These are phyloP conservation scores for Plantago major DNA, from an alignment of 257 asterid genomes.

Conservation along the genomic window DNA sequence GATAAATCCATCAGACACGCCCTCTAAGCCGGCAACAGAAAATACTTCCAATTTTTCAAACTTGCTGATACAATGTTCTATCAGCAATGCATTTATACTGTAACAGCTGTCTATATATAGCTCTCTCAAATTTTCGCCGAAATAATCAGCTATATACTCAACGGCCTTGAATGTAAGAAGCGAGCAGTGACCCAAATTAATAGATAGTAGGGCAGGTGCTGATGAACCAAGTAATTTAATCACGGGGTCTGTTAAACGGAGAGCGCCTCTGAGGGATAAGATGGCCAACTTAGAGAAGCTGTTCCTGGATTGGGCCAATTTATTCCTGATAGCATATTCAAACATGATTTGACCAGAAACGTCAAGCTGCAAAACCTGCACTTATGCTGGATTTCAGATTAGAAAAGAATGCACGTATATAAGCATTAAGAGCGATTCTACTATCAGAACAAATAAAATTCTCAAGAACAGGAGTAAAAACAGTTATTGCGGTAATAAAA, in stretches of 20 bases:
- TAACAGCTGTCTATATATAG: constrained; percentile 59
- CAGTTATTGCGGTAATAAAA: too few relatives aligned
- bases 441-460: too few relatives aligned
- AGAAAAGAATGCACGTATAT: constrained; percentile 1
- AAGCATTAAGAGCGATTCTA: constrained; percentile 4
- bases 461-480: too few relatives aligned
- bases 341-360: constrained; percentile 61
- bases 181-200: constrained; percentile 66
- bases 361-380: constrained; percentile 84
- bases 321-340: constrained; percentile 37
- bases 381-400: constrained; percentile 13
- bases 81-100: constrained; percentile 41
- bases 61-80: constrained; percentile 42
- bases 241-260: constrained; percentile 55
- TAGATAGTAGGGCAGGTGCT: constrained; percentile 57
- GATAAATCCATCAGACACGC: constrained; percentile 52
- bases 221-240: constrained; percentile 41
- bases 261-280: constrained; percentile 81
- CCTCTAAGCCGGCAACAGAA: constrained; percentile 63
- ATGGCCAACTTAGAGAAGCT: constrained; percentile 42
- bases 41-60: constrained; percentile 55
- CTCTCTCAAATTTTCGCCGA: constrained; percentile 66
- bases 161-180: constrained; percentile 51
- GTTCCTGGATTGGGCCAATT: constrained; percentile 26
- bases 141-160: constrained; percentile 35